Evolutionary conservation across 352 stramenopile species (phyloP).

Genomic region (Phytophthora citrophthora): DNA sequence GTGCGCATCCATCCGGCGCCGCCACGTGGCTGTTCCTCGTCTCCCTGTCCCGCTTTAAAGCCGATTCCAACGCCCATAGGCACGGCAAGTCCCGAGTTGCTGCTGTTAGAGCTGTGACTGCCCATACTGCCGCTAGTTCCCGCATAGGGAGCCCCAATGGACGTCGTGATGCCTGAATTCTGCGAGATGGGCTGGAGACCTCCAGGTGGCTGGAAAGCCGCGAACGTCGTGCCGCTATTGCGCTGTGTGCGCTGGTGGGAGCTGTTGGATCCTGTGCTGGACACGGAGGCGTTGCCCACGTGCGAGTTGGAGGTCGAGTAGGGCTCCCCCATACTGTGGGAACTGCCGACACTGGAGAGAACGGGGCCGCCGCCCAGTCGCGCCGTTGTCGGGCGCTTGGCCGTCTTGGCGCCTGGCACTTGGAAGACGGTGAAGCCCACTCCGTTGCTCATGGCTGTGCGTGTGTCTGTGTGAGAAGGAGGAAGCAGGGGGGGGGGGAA

Average conservation of each 20-base stretch:
- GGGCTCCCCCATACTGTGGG: constrained; percentile 26
- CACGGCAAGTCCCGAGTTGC: constrained; percentile 27
- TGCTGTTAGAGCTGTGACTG: constrained; percentile 35
- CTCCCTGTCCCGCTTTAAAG: constrained; percentile 22
- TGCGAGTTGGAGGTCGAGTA: constrained; percentile 14
- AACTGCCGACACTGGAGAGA: constrained; percentile 18
- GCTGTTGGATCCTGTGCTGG: constrained; percentile 19
- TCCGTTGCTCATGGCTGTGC: constrained; percentile 40
- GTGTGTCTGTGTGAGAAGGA: not conserved
- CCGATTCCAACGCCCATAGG: constrained; percentile 37
- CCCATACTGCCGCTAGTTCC: constrained; percentile 35
- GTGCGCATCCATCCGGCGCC: constrained; percentile 73
- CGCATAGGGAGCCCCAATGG: constrained; percentile 26
- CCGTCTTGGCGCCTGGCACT: constrained; percentile 53
- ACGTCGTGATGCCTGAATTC: constrained; percentile 16
- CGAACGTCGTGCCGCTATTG: constrained; percentile 43
- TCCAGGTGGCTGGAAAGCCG: constrained; percentile 44
- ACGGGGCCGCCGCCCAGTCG: constrained; percentile 31
- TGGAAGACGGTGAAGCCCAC: constrained; percentile 75
- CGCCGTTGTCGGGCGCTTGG: constrained; percentile 27
- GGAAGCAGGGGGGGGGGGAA: not conserved
- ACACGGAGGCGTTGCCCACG: constrained; percentile 7
- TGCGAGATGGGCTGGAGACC: constrained; percentile 27
- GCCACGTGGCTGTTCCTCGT: constrained; percentile 46
- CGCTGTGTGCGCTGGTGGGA: constrained; percentile 34